Base-by-base conservation (phyloP, 768 basidiomycete species). In the Clavaria fumosa region DNA sequence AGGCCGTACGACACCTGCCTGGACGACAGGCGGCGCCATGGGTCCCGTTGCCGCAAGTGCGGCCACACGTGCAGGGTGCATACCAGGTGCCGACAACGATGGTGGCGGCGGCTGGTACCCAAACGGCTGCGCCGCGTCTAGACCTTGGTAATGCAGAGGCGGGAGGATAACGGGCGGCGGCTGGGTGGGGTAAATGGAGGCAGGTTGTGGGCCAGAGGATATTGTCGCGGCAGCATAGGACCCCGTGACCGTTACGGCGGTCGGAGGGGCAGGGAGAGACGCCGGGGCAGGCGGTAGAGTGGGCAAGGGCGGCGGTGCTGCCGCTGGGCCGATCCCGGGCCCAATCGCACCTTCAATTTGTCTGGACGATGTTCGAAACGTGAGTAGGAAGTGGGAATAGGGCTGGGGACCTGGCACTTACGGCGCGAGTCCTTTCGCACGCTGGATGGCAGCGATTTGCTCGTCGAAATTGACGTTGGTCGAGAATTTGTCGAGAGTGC, bases 391-490 rank as follows among this genome's bases (percentile, higher is more conserved):
- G 3, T 23, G n/a, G 39, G 41, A 36, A 31, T 15, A 32, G 39
- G 31, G 28, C 42, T 39, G 37, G 43, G 32, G 39, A 31, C 28
- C 42, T 39, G 37, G 43, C 17, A 75, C 81, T 49, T 54, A 84
- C 80, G 78, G 81, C 45, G 82, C 79, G 22, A 93, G 70, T 58
- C 88, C 89, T 55, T 89, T 88, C 18, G 88, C 74, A 40, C 81
- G 81, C 59, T 95, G 91, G 41, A 97, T 89, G 34, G 90, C 88
- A 31, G 86, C 86, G 54, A 99, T 99, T 55, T 99, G 95, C 52
- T 96, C 90, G 60, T 96, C 89, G 54, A 97, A 78, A 54, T 89
- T 91, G 64, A 85, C 89, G 44, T 81, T 80, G 11, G 75, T 78
- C 34, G 90, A 90, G 64, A 80, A 99, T 52, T 88, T 88, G 68